Evolutionary conservation across 1,284 basidiomycete genomes (phyloP), one percentile per base, ranked within the genome.

Genomic region (Trametes sp.): DNA sequence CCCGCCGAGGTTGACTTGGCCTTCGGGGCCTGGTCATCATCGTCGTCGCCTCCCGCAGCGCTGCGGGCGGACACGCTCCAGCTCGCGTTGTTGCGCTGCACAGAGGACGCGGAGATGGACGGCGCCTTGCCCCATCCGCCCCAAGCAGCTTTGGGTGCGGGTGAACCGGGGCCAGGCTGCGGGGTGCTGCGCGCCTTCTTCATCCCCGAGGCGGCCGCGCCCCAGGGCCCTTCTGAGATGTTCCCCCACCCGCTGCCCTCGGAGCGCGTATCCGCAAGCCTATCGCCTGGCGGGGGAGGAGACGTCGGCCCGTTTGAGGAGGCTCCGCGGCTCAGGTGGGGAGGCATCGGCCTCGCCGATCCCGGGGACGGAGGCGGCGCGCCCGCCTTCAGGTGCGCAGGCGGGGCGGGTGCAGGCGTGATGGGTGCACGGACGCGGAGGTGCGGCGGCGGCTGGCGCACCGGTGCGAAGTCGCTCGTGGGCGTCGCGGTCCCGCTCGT

Each of bases 61-160:
- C 33, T 51, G 21, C 38, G 46, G 14, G 60, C 44, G 28, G 57
- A 53, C 41, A 57, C 58, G 48, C 61, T 62, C 66, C 66, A 67
- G 61, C 63, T 61, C 36, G 55, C 66, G 35, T 62, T 51, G 61
- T 67, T 67, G 13, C 66, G 57, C 46, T 24, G 57, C n/a, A 57
- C 55, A 7, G 66, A 62, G 10, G 63, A 64, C 38, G 63, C 54
- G 13, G 62, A 58, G 51, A 67, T 53, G 19, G 63, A 67, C 26
- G 63, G 61, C 4, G 63, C 57, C 41, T 51, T 42, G 52, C 66
- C 66, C 66, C 66, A 67, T 14, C 28, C 55, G 33, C 46, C 38
- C 29, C 35, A 54, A 7, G 33, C 26, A 13, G 26, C 52, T 21
- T 11, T 29, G 14, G 31, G 16, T 11, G 58, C 31, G 19, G 52